These are phyloP conservation scores for Cladosporium sp. DNA, from an alignment of 2,329 filamentous ascomycete species.

Conservation along the genomic window DNA sequence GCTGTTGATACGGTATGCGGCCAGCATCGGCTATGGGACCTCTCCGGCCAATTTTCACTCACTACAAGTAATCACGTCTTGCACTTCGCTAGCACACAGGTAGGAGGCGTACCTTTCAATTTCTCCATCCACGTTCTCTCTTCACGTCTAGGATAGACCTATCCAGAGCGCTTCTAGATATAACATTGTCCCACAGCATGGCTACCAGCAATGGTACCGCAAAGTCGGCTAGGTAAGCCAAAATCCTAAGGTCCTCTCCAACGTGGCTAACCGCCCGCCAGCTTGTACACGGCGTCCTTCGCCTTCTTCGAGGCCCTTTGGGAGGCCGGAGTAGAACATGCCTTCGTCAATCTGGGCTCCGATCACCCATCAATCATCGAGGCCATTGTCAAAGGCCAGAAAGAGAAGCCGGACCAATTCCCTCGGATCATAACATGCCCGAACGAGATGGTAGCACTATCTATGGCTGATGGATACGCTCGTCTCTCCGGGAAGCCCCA, in stretches of 20 bases:
- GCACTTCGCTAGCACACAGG: neutral
- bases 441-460: slow-evolving; percentile 81
- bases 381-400: slow-evolving; percentile 70
- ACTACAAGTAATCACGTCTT: neutral
- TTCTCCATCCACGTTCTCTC: neutral
- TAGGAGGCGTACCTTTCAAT: neutral
- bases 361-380: slow-evolving; percentile 73
- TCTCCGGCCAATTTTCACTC: neutral
- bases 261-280: neutral
- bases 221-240: neutral
- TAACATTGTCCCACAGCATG: neutral
- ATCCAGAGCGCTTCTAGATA: neutral
- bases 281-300: slow-evolving; percentile 64
- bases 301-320: slow-evolving; percentile 78
- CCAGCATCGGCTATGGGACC: neutral
- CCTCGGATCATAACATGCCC: slow-evolving; percentile 72
- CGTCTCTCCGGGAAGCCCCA: slow-evolving; percentile 66
- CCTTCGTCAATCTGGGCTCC: slow-evolving; percentile 62
- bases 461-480: slow-evolving; percentile 77
- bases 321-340: slow-evolving; percentile 58
- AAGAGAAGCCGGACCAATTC: slow-evolving; percentile 58
- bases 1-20: neutral
- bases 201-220: neutral
- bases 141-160: neutral
- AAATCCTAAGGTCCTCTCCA: neutral